Base-by-base conservation (phyloP, 169 alveolate genomes). In the Miamiensis avidus region DNA sequence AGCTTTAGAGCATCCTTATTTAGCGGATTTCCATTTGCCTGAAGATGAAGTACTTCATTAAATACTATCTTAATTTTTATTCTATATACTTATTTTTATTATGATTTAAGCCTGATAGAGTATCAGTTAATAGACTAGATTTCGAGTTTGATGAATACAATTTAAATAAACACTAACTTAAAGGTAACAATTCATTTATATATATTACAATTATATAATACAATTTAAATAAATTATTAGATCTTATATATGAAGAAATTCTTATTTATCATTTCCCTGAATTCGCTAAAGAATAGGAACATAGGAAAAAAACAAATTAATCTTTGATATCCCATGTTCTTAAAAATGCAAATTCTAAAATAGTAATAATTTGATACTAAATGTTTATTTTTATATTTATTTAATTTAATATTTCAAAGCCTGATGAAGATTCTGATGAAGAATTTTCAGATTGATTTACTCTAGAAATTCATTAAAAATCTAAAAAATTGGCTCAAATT, bases 1-100 rank as follows among this genome's bases (percentile, higher is more conserved):
- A 79, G 99, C 99, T n/a, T 89, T 98, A 64, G 92, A 94, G 65
- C 99, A 98, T 90, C 99, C 99, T 72, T 98, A 92, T 91, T 97
- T 98, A 69, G 90, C 95, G 25, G 95, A 95, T 78, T 98, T 98
- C 87, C 99, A 97, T 84, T 95, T 94, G 64, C 97, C 98, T 34
- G 98, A 95, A 29, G 99, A 97, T 33, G 99, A 98, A 82, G 98
- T 98, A 49, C 4, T 49, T 49, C 20, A 49, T 49, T 49, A 11
- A 49, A 11, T 49, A 49, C 20, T 11, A 49, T 49, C 20, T 11
- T 49, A 49, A 49, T 49, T 49, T 11, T 49, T 49, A 20, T 49
- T 49, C 4, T 49, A 49, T 49, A 49, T 49, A 11, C 20, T 49
- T 49, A 49, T 49, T 49, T 49, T 4, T 11, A 49, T 11, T 11